These are phyloP conservation scores for Pseudogymnoascus sp. DNA, from an alignment of 2,329 filamentous ascomycete species.

Conservation along the genomic window DNA sequence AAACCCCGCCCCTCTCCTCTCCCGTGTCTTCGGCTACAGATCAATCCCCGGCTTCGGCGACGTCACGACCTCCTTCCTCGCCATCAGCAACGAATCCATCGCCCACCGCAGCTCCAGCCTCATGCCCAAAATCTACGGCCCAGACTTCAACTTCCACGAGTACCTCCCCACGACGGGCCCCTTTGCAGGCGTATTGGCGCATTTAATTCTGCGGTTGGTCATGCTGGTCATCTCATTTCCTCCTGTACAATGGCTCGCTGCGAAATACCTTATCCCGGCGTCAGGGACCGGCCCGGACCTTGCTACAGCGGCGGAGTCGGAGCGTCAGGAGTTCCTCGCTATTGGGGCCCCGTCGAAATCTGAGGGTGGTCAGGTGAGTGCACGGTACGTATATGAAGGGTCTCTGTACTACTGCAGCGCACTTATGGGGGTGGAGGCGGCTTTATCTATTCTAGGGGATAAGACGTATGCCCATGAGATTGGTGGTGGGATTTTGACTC, in stretches of 20 bases:
- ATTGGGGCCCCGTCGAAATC: not conserved
- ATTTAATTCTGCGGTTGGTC: not conserved
- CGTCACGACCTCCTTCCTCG: conserved; percentile 9
- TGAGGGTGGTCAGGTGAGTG: not conserved
- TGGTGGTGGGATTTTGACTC: conserved; percentile 39
- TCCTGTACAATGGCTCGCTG: not conserved
- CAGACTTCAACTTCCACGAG: not conserved
- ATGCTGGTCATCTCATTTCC: not conserved
- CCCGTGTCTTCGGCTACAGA: conserved; percentile 6
- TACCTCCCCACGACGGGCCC: not conserved
- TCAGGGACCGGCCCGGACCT: not conserved
- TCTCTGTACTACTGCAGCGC: conserved; percentile 9
- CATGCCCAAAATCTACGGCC: conserved; percentile 2
- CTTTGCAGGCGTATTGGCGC: not conserved
- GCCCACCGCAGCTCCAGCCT: conserved; percentile 9
- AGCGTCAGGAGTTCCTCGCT: not conserved
- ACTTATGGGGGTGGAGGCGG: conserved; percentile 11
- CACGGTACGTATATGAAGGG: not conserved
- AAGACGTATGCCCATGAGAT: conserved; percentile 33
- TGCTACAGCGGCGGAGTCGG: not conserved
- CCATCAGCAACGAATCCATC: conserved; percentile 6
- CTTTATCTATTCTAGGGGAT: conserved; percentile 23
- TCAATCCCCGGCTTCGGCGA: not conserved
- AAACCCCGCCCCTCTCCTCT: not conserved
- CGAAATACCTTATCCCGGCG: not conserved